Percentiles rank a stretch among this genome's conserved stretches.
Conservation (phyloP, 495 filamentous ascomycete species). For the Cudoniella acicularis region DNA sequence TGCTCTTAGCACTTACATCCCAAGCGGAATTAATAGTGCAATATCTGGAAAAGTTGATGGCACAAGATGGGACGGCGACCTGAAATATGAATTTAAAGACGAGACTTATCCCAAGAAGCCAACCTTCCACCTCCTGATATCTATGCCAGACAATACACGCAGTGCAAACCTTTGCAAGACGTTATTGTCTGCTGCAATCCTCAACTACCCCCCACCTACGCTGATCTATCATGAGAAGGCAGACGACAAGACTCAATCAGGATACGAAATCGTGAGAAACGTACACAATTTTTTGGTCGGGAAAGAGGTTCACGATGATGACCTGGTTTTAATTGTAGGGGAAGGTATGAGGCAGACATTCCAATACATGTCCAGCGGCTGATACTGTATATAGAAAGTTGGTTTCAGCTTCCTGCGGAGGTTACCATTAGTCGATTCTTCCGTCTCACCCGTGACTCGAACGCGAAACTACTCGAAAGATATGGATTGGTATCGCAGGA, state of each 20-base stretch:
- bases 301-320: constrained; percentile 48
- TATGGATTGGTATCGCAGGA: constrained; percentile 35
- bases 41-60: background rate
- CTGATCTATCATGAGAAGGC: constrained; percentile 45
- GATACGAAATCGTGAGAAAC: constrained; percentile 13
- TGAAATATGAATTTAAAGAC: constrained; percentile 24
- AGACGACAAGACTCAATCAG: constrained; percentile 21
- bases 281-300: constrained; percentile 51
- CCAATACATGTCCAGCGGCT: background rate
- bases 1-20: background rate
- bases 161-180: constrained; percentile 53
- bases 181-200: constrained; percentile 54
- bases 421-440: constrained; percentile 55
- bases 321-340: constrained; percentile 59
- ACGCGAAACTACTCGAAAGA: constrained; percentile 41
- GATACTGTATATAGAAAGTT: constrained; percentile 36
- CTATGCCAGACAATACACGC: constrained; percentile 40
- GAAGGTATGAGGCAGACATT: constrained; percentile 22
- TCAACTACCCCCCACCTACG: constrained; percentile 59
- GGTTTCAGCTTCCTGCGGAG: constrained; percentile 60
- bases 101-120: constrained; percentile 32
- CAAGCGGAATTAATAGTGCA: background rate
- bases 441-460: constrained; percentile 43
- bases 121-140: constrained; percentile 58
- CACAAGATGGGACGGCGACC: constrained; percentile 4